Conservation (phyloP, 768 basidiomycete species). For the Holtermannia corniformis region DNA sequence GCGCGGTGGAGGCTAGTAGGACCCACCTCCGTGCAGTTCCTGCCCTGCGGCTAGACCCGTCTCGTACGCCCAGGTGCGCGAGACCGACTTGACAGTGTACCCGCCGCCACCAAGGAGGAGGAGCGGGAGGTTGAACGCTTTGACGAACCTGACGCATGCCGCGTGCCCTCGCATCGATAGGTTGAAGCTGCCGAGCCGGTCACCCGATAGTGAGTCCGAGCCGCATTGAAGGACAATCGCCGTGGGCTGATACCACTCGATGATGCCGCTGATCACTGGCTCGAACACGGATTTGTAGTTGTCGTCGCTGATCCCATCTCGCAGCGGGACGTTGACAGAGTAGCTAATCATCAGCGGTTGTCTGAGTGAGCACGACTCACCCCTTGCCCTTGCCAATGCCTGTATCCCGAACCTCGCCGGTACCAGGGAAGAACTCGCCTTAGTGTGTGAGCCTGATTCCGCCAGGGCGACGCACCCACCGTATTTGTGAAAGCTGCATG, state of each 20-base stretch:
- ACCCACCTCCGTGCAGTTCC: conserved; percentile 70
- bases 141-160: conserved; percentile 93
- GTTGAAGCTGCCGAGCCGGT: conserved; percentile 91
- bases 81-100: conserved; percentile 97
- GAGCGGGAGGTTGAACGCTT: conserved; percentile 90
- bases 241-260: conserved; percentile 87
- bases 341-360: conserved; percentile 47
- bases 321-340: conserved; percentile 83
- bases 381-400: conserved; percentile 86
- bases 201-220: conserved; percentile 90
- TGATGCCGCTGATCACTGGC: conserved; percentile 85
- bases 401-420: conserved; percentile 89
- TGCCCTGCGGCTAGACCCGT: conserved; percentile 97
- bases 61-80: conserved; percentile 94
- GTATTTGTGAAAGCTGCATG: conserved; percentile 95
- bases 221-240: conserved; percentile 97
- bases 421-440: conserved; percentile 92
- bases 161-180: conserved; percentile 97
- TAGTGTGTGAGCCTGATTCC: neutral
- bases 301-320: conserved; percentile 91
- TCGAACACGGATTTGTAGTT: conserved; percentile 92
- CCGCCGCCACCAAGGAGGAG: conserved; percentile 92
- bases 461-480: conserved; percentile 50
- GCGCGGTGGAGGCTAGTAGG: neutral
- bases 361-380: conserved; percentile 12